Base-by-base conservation (phyloP, 73 alveolate species). In the Halteria grandinella region DNA sequence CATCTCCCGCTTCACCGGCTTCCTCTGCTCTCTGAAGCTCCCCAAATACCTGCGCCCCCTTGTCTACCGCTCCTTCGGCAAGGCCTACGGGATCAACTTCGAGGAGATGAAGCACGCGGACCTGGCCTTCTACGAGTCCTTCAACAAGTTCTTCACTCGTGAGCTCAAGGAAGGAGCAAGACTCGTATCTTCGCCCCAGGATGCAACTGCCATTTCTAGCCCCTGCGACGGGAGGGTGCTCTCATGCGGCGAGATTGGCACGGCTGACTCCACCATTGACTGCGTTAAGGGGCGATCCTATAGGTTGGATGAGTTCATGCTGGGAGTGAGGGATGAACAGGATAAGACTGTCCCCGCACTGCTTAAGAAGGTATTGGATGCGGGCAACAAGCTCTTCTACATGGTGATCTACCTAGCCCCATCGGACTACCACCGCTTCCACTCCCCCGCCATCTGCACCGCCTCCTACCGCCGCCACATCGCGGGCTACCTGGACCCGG, bases 351-450 rank as follows among this genome's bases (percentile, higher is more conserved):
- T 36, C 47, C n/a, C 47, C 78, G 4, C 59, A 40, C 6, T 62
- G 27, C 20, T 12, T 32, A 10, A 49, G 27, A 34, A 57, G 45
- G 45, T 34, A 32, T 12, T 29, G 12, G 41, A 60, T 0, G 60
- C 76, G 49, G 83, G 77, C 29, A 73, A 72, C 24, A 23, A 48
- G 27, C 31, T 83, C 12, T 20, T 31, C 32, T 69, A 45, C 32
- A 6, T 24, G 5, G 58, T 73, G 4, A 55, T 89, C 70, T 93
- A 93, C 60, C 75, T 93, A 23, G 87, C 95, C 3, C 98, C 98
- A 7, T 95, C 93, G 0, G 98, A 93, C 78, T 93, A 93, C 49
- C 98, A 93, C 54, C 62, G 98, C 37, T 93, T 79, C 49, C 98
- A 93, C 51, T 79, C 94, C 5, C 98, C 98, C 20, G 85, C 91